Base-by-base conservation (phyloP, 768 basidiomycete genomes). In the Leccinum arenicola region DNA sequence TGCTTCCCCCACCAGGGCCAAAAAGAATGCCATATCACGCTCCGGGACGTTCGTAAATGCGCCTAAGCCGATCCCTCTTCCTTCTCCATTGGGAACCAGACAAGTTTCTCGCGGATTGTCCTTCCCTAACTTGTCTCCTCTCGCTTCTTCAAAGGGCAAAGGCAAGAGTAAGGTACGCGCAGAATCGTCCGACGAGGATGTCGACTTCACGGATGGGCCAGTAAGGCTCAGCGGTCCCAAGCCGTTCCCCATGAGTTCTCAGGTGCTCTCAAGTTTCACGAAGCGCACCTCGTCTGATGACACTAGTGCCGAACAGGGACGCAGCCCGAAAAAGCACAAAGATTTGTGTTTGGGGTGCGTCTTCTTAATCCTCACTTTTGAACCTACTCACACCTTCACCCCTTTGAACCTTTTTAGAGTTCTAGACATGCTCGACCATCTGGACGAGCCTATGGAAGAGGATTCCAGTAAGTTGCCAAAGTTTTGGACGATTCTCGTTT, bases 181-280 rank as follows among this genome's bases (percentile, higher is more conserved):
- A 29, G 25, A 52, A 21, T 19, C 40, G 10, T 43, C 56, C 2
- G 54, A 61, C 8, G 58, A 54, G 49, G 56, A 52, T n/a, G 21
- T 40, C 17, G 21, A 40, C 25, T 48, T 49, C 50, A 54, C 43
- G 31, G 38, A 50, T 4, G n/a, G 21, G 4, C 21, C 3, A n/a
- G 45, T 12, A 33, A 63, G 54, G 17, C 55, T 40, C 17, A 6
- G 19, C 12, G 54, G 50, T 49, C 55, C 59, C 7, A 65, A 65
- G 56, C 80, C 81, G 1, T 83, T 83, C 53, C 81, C 82, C 6
- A 79, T 87, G 82, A 77, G 71, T 52, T 75, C 78, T 2, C 77
- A 80, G 54, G 56, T 79, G 43, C 71, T 83, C 3, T 67, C 71
- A 10, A 76, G 12, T 33, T 58, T 60, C 8, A 61, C 59, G 7